These are phyloP conservation scores for Cymodocea nodosa DNA, from an alignment of 116 monocot species.

Conservation along the genomic window DNA sequence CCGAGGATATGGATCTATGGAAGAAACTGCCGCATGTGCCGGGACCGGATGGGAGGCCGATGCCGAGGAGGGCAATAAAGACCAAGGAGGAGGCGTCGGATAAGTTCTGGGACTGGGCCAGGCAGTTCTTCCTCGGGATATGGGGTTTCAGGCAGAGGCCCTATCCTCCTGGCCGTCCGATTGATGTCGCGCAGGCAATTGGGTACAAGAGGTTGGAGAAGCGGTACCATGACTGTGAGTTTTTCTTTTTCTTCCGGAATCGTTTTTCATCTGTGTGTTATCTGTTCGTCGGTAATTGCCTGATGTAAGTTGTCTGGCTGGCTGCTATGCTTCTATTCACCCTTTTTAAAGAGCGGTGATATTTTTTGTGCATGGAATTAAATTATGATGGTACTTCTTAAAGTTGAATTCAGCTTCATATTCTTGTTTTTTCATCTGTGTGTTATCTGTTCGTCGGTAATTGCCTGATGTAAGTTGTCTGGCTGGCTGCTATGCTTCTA, in stretches of 20 bases:
- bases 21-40: conserved; percentile 54
- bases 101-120: conserved; percentile 86
- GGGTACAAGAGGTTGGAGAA: conserved; percentile 74
- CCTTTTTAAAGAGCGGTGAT: too few species aligned
- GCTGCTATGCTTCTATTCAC: too few species aligned
- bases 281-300: too few species aligned
- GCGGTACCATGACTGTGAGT: conserved; percentile 90
- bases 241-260: background rate
- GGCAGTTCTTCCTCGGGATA: conserved; percentile 79
- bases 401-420: too few species aligned
- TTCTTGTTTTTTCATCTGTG: too few species aligned
- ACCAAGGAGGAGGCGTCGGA: conserved; percentile 49
- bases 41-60: conserved; percentile 65
- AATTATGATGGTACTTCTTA: too few species aligned
- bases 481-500: too few species aligned
- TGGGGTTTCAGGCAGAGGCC: conserved; percentile 78
- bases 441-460: too few species aligned
- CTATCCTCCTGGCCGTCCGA: conserved; percentile 67
- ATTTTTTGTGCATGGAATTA: too few species aligned
- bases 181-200: conserved; percentile 74
- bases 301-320: too few species aligned
- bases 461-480: too few species aligned
- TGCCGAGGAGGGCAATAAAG: conserved; percentile 74
- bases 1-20: conserved; percentile 70
- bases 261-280: too few species aligned